These are phyloP conservation scores for Adansonia digitata DNA, from an alignment of 345 rosid genomes.

Conservation along the genomic window DNA sequence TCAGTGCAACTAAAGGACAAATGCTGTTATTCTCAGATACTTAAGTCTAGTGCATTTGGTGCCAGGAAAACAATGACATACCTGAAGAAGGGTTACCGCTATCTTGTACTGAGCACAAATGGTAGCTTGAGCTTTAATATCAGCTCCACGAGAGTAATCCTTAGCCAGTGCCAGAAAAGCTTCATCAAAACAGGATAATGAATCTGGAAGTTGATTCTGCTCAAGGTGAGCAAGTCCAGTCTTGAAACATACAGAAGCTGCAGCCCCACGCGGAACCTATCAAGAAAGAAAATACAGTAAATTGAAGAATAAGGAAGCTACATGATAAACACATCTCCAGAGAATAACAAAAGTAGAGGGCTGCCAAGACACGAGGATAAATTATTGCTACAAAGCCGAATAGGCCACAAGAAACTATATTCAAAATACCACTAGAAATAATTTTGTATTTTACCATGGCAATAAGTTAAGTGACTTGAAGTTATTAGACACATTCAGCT, in stretches of 20 bases:
- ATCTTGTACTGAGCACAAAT: constrained; percentile 97
- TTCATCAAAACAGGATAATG: constrained; percentile 91
- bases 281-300: constrained; percentile 6
- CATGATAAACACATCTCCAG: neutral
- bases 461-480: neutral
- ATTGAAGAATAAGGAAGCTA: neutral
- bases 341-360: neutral
- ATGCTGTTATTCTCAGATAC: neutral
- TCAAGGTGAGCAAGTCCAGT: constrained; percentile 94
- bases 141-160: constrained; percentile 95
- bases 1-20: too few relatives aligned
- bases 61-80: constrained; percentile 17
- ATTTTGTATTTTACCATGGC: neutral
- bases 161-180: constrained; percentile 95
- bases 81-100: constrained; percentile 90
- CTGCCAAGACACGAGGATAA: neutral
- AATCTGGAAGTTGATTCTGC: constrained; percentile 96
- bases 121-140: constrained; percentile 94
- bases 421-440: neutral
- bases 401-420: neutral
- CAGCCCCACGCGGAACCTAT: constrained; percentile 95
- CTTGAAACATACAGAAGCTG: constrained; percentile 89
- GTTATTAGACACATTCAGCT: neutral
- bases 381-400: neutral
- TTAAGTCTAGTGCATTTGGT: neutral